phyloP scores from a whole-genome alignment of 257 asterid genomes.

The Ophiorrhiza pumila region DNA sequence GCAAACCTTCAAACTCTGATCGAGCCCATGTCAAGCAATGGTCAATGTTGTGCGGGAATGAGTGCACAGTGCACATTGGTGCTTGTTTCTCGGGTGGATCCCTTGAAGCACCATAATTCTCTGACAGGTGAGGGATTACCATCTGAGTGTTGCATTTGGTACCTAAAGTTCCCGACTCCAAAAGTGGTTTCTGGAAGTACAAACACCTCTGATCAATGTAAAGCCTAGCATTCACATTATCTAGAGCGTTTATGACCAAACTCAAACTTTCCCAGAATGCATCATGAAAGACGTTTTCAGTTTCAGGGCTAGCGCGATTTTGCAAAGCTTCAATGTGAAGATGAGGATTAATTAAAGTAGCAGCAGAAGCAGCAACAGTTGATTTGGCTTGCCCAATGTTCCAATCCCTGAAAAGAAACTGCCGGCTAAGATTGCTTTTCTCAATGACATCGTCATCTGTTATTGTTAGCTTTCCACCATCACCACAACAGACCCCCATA shows the following conservation, averaged over 20 bases:
- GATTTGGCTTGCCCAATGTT: constrained; percentile 95
- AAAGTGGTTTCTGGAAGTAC: constrained; percentile 91
- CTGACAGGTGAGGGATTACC: constrained; percentile 93
- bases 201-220: constrained; percentile 91
- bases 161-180: constrained; percentile 94
- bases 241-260: constrained; percentile 80
- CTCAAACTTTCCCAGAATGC: constrained; percentile 73
- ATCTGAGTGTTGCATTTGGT: constrained; percentile 91
- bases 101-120: constrained; percentile 90
- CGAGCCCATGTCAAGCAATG: constrained; percentile 98
- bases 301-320: constrained; percentile 80
- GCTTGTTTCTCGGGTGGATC: constrained; percentile 98
- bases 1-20: constrained; percentile 92
- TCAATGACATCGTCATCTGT: constrained; percentile 96
- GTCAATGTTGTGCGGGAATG: constrained; percentile 91
- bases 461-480: constrained; percentile 64
- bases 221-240: constrained; percentile 87
- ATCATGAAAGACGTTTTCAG: constrained; percentile 82
- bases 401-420: constrained; percentile 92
- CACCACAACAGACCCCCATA: constrained; percentile 86
- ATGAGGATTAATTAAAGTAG: constrained; percentile 54
- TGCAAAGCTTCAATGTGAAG: constrained; percentile 71
- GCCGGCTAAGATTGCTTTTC: constrained; percentile 94
- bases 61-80: constrained; percentile 94
- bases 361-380: constrained; percentile 86